Evolutionary conservation across 2,329 filamentous ascomycete genomes (phyloP).

Genomic region (Alternaria burnsii): DNA sequence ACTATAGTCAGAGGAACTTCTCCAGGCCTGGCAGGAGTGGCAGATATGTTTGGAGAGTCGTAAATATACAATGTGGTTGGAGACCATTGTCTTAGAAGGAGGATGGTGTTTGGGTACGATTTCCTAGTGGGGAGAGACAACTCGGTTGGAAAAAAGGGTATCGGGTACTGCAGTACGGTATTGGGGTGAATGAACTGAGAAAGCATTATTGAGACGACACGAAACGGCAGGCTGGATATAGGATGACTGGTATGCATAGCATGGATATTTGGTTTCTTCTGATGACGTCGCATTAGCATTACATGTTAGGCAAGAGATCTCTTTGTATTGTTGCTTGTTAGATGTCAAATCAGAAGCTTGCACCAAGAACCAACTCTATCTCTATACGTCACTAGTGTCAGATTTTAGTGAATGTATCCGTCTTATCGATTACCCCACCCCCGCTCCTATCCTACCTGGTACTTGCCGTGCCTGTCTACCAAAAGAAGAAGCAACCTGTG

Average conservation of each 20-base stretch:
- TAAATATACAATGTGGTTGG: background rate
- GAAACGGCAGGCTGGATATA: background rate
- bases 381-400: background rate
- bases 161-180: background rate
- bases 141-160: background rate
- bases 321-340: background rate
- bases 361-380: background rate
- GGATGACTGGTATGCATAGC: background rate
- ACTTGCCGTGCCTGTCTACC: background rate
- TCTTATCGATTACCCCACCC: background rate
- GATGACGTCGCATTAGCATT: background rate
- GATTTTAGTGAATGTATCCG: background rate
- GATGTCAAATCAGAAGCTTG: background rate
- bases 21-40: slow-evolving; percentile 54
- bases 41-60: slow-evolving; percentile 54
- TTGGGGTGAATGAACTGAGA: background rate
- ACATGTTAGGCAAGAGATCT: background rate
- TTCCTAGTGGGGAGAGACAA: background rate
- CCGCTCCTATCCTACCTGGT: background rate
- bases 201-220: background rate
- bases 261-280: background rate
- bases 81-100: background rate
- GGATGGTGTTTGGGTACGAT: background rate
- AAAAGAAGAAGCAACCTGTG: too few species aligned
- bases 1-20: slow-evolving; percentile 51